Percentiles rank a stretch among this genome's conserved stretches.
Evolutionary conservation across 495 filamentous ascomycete genomes (phyloP).

Genomic region (Hypoxylon crocopeplum): DNA sequence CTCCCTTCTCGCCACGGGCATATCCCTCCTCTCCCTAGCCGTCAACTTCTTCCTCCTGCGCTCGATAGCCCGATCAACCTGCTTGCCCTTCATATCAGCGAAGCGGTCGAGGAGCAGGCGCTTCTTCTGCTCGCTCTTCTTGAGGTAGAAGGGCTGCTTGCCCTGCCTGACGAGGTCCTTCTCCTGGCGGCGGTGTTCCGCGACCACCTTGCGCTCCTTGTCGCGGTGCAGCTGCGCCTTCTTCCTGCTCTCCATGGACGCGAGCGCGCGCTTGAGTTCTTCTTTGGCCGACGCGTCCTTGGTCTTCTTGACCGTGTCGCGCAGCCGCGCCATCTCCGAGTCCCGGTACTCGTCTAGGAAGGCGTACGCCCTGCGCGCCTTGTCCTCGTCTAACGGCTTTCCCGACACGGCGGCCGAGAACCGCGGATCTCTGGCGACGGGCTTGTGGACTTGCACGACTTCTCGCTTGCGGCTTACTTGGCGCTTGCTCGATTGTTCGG

Average conservation of each 20-base stretch:
- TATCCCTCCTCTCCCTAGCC: slow-evolving; percentile 77
- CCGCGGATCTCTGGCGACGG: slow-evolving; percentile 79
- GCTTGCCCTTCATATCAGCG: slow-evolving; percentile 76
- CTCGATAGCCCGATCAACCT: slow-evolving; percentile 82
- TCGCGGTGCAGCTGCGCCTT: slow-evolving; percentile 72
- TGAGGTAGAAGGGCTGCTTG: slow-evolving; percentile 92
- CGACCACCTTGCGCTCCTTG: slow-evolving; percentile 66
- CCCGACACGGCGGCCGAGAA: slow-evolving; percentile 68
- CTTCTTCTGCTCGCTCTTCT: slow-evolving; percentile 90
- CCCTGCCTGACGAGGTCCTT: slow-evolving; percentile 82
- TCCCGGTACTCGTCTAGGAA: slow-evolving; percentile 88
- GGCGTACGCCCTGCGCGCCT: slow-evolving; percentile 71
- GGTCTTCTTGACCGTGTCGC: slow-evolving; percentile 66
- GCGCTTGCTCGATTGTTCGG: slow-evolving; percentile 78
- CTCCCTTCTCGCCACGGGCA: slow-evolving; percentile 71
- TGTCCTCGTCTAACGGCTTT: slow-evolving; percentile 52
- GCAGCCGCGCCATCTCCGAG: slow-evolving; percentile 77
- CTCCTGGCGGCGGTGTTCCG: slow-evolving; percentile 80
- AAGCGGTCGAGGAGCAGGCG: slow-evolving; percentile 78
- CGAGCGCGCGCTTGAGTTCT: slow-evolving; percentile 68
- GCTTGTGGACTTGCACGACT: slow-evolving; percentile 63
- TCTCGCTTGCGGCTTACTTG: slow-evolving; percentile 80
- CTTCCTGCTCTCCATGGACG: slow-evolving; percentile 72
- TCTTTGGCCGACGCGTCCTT: slow-evolving; percentile 68
- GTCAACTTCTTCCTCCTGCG: slow-evolving; percentile 83